Evolutionary conservation across 441 rosid species (phyloP).

Genomic region (Aleurites moluccanus): DNA sequence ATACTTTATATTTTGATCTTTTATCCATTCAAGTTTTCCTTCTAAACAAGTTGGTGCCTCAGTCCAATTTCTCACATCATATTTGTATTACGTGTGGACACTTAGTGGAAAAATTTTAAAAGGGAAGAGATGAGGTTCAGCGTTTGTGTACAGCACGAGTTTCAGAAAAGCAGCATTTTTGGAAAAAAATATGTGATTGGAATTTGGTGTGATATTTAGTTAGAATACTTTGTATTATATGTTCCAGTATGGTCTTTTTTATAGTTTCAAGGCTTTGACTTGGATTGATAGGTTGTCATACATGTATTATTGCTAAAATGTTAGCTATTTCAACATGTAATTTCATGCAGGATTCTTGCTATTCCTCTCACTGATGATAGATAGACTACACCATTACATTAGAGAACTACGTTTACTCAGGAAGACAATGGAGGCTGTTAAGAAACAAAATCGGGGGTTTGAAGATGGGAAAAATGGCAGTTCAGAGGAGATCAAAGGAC

Average conservation of each 20-base stretch:
- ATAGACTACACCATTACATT: constrained; percentile 84
- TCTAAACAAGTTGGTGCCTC: background rate
- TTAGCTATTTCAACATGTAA: background rate
- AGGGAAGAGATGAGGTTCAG: background rate
- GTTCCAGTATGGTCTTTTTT: background rate
- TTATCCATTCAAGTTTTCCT: background rate
- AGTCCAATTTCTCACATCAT: background rate
- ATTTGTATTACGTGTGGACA: background rate
- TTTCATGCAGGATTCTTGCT: constrained; percentile 65
- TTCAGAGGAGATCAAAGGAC: constrained; percentile 44
- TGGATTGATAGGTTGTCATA: background rate
- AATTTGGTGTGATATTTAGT: background rate
- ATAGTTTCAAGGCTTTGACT: background rate
- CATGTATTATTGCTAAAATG: background rate
- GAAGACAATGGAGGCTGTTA: constrained; percentile 71
- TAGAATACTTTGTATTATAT: background rate
- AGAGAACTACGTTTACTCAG: constrained; percentile 73
- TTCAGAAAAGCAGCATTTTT: background rate
- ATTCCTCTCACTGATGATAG: constrained; percentile 76
- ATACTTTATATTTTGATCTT: background rate
- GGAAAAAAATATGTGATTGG: background rate
- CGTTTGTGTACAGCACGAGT: background rate
- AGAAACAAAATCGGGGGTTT: constrained; percentile 61
- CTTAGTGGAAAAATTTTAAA: background rate
- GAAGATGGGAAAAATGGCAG: constrained; percentile 56